phyloP scores from a whole-genome alignment of 2,329 filamentous ascomycete genomes.

The Hawksworthiomyces lignivorus region DNA sequence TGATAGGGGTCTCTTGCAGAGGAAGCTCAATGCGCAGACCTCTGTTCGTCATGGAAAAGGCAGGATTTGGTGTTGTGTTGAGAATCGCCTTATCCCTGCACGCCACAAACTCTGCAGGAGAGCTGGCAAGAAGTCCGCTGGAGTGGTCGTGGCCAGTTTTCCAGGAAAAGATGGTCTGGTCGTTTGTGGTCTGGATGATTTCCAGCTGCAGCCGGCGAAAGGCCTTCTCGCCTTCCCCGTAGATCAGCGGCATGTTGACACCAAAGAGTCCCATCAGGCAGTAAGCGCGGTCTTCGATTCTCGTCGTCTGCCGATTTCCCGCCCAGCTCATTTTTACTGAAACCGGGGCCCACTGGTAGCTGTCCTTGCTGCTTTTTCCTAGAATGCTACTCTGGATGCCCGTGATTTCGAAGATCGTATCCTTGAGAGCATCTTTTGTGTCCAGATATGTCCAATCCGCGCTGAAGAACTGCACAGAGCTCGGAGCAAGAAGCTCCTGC shows the following conservation, averaged over 20 bases:
- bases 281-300: conserved; percentile 15
- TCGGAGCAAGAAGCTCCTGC: conserved; percentile 55
- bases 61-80: neutral
- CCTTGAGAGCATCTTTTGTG: conserved; percentile 15
- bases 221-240: conserved; percentile 13
- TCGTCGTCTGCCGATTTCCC: conserved; percentile 7
- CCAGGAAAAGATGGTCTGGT: conserved; percentile 18
- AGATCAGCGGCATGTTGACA: conserved; percentile 14
- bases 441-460: conserved; percentile 21
- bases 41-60: neutral
- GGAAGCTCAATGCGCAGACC: neutral
- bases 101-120: neutral
- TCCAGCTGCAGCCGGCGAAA: conserved; percentile 14
- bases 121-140: neutral
- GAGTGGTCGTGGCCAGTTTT: neutral
- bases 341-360: conserved; percentile 9
- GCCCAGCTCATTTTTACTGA: conserved; percentile 16
- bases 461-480: conserved; percentile 22
- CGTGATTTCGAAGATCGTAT: conserved; percentile 14
- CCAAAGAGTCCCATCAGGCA: conserved; percentile 16
- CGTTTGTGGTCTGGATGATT: conserved; percentile 10
- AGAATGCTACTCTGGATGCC: conserved; percentile 17
- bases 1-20: neutral
- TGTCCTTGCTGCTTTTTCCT: too few species aligned
- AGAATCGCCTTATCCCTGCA: neutral